Percentiles rank a stretch among this genome's conserved stretches.
Conservation (phyloP, 306 rosid species). For the Prunus fruticosa region DNA sequence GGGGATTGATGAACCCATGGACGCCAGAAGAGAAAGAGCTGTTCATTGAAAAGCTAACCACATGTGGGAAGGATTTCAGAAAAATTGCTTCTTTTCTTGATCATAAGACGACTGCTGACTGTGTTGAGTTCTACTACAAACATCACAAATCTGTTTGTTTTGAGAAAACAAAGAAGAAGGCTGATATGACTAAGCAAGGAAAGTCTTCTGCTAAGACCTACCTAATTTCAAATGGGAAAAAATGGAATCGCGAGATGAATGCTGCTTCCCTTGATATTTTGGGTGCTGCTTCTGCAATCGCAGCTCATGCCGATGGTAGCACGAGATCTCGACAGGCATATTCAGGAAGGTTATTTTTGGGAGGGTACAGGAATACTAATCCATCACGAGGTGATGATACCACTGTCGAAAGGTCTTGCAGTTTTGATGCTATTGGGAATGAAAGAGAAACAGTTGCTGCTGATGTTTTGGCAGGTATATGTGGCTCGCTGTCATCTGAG, state of each 20-base stretch:
- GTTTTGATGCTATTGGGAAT: constrained; percentile 55
- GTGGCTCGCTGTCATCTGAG: constrained; percentile 81
- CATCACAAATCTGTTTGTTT: constrained; percentile 83
- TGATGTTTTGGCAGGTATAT: constrained; percentile 90
- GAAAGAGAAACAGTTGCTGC: constrained; percentile 86
- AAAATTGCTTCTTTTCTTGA: constrained; percentile 77
- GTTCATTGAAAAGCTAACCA: constrained; percentile 64
- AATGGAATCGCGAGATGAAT: constrained; percentile 69
- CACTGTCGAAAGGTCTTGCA: constrained; percentile 39
- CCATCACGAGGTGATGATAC: constrained; percentile 34
- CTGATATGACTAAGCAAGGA: constrained; percentile 51
- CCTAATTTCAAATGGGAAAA: constrained; percentile 56
- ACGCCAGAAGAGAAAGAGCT: constrained; percentile 58
- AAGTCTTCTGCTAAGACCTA: constrained; percentile 51
- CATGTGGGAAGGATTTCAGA: constrained; percentile 73
- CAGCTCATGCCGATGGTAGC: constrained; percentile 48
- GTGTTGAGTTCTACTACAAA: constrained; percentile 92
- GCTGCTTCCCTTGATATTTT: constrained; percentile 80
- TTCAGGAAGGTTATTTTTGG: constrained; percentile 43
- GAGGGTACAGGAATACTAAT: constrained; percentile 44
- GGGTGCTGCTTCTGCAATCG: constrained; percentile 80
- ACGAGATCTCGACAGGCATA: constrained; percentile 38
- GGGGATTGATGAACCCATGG: constrained; percentile 86
- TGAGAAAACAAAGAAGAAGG: constrained; percentile 57
- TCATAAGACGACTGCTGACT: constrained; percentile 94